Evolutionary conservation across 2,329 filamentous ascomycete genomes (phyloP), one percentile per base, ranked within the genome.

Genomic region (Mycocentrospora acerina): DNA sequence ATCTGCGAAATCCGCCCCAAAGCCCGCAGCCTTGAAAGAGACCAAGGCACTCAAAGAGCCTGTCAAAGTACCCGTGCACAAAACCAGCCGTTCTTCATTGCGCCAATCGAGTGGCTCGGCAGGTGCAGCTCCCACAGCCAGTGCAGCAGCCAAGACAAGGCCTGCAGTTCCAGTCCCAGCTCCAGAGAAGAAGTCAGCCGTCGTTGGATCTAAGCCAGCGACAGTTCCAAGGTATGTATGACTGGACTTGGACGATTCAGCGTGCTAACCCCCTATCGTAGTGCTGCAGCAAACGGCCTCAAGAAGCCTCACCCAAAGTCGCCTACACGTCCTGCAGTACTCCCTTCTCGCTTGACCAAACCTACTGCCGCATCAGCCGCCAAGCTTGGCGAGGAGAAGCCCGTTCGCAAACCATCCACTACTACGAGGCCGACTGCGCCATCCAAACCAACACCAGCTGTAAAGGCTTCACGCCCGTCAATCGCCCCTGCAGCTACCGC

Each of bases 311-410:
- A 49, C 32, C 62, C 64, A 19, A 69, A 81, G 64, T 88, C 85
- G 9, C 83, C 83, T 2, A 89, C 86, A 2, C 79, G 81, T 38
- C 84, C 85, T 8, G 72, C 82, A 35, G 80, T 79, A 40, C 71
- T 89, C 1, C 82, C 85, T 7, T 72, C 84, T 8, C 82, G 83
- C 40, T 71, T 89, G 19, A 85, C 76, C 16, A 82, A 83, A 5
- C 85, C 83, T 22, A 90, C 86, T 3, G 79, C 85, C 16, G 76
- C 86, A 1, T 89, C 81, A 1, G 79, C 78, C 12, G 83, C 81
- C 11, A 88, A 83, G 64, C 72, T 76, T 33, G 60, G 64, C 32
- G 48, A 60, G 40, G 45, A 60, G 42, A 74, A 76, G 9, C 62
- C 70, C 12, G 71, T 46, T 7, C 58, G 59, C 29, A 62, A 64